These are phyloP conservation scores for Rhynchospora pubera DNA, from an alignment of 176 grass and related monocot species.

Conservation along the genomic window DNA sequence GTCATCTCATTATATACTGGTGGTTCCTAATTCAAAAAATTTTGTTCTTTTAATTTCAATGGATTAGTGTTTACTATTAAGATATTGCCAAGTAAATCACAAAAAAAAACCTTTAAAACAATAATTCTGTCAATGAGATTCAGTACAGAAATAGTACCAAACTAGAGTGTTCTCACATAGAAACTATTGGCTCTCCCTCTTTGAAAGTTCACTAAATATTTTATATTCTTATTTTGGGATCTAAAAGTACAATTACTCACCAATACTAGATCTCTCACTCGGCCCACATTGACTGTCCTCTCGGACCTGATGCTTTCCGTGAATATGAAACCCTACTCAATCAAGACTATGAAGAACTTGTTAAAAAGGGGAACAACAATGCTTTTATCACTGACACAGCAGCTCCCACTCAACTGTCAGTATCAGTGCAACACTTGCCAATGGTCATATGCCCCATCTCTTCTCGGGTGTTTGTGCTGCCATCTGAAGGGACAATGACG, in stretches of 20 bases:
- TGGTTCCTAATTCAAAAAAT: background rate
- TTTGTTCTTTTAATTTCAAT: background rate
- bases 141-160: background rate
- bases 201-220: background rate
- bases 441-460: conserved; percentile 89
- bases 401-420: conserved; percentile 33
- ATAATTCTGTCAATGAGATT: background rate
- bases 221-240: background rate
- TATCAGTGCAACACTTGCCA: conserved; percentile 73
- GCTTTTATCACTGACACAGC: background rate
- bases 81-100: background rate
- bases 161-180: background rate
- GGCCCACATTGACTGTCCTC: conserved; percentile 65
- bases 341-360: conserved; percentile 87
- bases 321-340: conserved; percentile 81
- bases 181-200: background rate
- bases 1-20: background rate
- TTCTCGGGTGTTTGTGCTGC: conserved; percentile 66
- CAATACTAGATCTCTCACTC: conserved; percentile 66
- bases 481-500: conserved; percentile 70
- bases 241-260: background rate
- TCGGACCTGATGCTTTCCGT: conserved; percentile 89
- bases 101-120: background rate
- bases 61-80: background rate
- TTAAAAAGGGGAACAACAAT: conserved; percentile 18